Evolutionary conservation across 352 stramenopile genomes (phyloP).

Genomic region (Pythium biforme): DNA sequence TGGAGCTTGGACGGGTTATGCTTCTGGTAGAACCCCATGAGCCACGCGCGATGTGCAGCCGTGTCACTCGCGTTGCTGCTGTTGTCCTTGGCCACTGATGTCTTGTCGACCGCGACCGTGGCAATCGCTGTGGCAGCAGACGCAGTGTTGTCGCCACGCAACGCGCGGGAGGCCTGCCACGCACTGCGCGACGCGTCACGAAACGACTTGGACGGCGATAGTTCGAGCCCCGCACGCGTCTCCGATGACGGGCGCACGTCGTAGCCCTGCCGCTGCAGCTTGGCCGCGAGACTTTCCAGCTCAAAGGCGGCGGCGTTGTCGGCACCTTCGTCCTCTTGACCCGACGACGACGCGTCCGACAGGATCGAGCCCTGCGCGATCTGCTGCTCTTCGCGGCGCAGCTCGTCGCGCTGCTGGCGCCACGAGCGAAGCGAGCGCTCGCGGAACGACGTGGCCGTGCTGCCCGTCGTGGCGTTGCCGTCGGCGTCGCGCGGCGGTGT

Average conservation of each 20-base stretch:
- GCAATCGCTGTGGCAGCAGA: neutral
- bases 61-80: neutral
- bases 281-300: conserved; percentile 35
- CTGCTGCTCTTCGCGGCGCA: conserved; percentile 27
- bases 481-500: conserved; percentile 22
- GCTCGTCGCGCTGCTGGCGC: conserved; percentile 47
- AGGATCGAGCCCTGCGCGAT: conserved; percentile 18
- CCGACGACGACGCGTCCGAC: neutral
- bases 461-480: neutral
- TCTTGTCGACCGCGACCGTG: neutral
- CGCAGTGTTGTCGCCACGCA: conserved; percentile 34
- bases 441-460: conserved; percentile 34
- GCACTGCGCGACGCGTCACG: conserved; percentile 28
- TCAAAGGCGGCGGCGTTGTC: neutral
- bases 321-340: conserved; percentile 10
- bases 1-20: conserved; percentile 62
- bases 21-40: conserved; percentile 67
- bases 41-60: conserved; percentile 31
- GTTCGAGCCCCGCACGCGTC: neutral
- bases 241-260: conserved; percentile 26
- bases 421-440: conserved; percentile 63
- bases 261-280: conserved; percentile 56
- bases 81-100: neutral
- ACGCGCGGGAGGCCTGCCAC: conserved; percentile 29
- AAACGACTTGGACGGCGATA: conserved; percentile 30